phyloP scores from a whole-genome alignment of 371 early-diverging fungal genomes.

The Syncephalastrum contaminatum region DNA sequence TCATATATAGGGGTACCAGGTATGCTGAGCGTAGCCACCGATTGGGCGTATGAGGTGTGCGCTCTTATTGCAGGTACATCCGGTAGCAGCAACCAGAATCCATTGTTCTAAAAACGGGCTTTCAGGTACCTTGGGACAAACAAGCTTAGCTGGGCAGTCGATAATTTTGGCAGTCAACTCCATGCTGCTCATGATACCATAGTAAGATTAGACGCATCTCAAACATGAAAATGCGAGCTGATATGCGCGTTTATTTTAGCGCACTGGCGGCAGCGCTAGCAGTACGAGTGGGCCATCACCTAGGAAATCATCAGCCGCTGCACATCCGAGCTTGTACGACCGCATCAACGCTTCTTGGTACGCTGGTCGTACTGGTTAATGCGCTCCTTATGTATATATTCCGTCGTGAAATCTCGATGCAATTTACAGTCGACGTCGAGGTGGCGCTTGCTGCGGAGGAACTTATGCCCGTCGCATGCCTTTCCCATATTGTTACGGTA shows the following conservation, averaged over 20 bases:
- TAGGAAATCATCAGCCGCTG: constrained; percentile 20
- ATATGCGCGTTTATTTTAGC: constrained; percentile 10
- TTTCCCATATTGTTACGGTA: constrained; percentile 67
- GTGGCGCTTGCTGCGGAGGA: constrained; percentile 50
- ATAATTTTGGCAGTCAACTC: constrained; percentile 30
- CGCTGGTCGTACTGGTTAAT: too few species aligned
- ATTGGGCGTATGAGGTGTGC: constrained; percentile 53
- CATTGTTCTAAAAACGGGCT: too few species aligned
- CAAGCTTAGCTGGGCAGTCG: constrained; percentile 44
- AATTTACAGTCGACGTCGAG: constrained; percentile 46
- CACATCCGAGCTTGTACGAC: too few species aligned
- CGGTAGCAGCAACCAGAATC: neutral
- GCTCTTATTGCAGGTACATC: constrained; percentile 37
- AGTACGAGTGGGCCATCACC: constrained; percentile 42
- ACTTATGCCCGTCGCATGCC: constrained; percentile 70
- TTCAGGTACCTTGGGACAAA: constrained; percentile 35
- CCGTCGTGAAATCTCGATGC: constrained; percentile 24
- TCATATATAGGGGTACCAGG: constrained; percentile 25
- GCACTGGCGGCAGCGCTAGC: constrained; percentile 27
- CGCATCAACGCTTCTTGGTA: too few species aligned
- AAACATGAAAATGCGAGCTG: neutral
- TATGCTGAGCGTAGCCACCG: constrained; percentile 45
- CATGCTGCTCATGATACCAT: constrained; percentile 39
- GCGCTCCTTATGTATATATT: constrained; percentile 17
- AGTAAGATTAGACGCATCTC: constrained; percentile 16